Evolutionary conservation across 495 filamentous ascomycete genomes (phyloP).

Genomic region (Neohortaea acidophila): DNA sequence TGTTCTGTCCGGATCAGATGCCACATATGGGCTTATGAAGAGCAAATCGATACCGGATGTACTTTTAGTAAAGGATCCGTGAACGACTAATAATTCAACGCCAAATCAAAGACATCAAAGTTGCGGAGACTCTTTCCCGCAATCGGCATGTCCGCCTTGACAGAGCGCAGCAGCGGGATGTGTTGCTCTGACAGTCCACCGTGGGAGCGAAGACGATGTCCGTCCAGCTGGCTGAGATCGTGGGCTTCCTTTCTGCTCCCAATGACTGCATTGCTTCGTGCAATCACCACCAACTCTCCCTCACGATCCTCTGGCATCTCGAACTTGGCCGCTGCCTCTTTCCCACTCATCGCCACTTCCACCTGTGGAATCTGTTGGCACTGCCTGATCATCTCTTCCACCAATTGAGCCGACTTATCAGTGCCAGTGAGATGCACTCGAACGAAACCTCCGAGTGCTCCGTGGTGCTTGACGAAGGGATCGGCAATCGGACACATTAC

Average conservation of each 20-base stretch:
- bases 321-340: constrained; percentile 22
- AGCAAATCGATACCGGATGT: no score
- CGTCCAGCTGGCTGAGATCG: constrained; percentile 21
- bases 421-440: constrained; percentile 21
- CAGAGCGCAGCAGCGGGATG: constrained; percentile 20
- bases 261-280: constrained; percentile 22
- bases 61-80: no score
- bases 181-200: constrained; percentile 26
- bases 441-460: constrained; percentile 28
- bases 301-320: constrained; percentile 28
- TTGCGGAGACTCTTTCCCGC: constrained; percentile 25
- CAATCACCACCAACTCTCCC: constrained; percentile 26
- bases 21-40: no score
- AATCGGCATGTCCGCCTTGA: not conserved
- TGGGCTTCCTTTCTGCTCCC: constrained; percentile 23
- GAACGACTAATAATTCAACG: constrained; percentile 22
- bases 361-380: constrained; percentile 19
- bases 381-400: constrained; percentile 11
- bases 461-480: constrained; percentile 28
- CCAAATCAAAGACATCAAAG: constrained; percentile 27
- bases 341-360: constrained; percentile 19
- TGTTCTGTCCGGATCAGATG: no score
- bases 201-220: constrained; percentile 26
- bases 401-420: no score
- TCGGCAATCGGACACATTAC: constrained; percentile 31